Evolutionary conservation across 164 flowering plant genomes (phyloP).

Genomic region (Annona cherimola): DNA sequence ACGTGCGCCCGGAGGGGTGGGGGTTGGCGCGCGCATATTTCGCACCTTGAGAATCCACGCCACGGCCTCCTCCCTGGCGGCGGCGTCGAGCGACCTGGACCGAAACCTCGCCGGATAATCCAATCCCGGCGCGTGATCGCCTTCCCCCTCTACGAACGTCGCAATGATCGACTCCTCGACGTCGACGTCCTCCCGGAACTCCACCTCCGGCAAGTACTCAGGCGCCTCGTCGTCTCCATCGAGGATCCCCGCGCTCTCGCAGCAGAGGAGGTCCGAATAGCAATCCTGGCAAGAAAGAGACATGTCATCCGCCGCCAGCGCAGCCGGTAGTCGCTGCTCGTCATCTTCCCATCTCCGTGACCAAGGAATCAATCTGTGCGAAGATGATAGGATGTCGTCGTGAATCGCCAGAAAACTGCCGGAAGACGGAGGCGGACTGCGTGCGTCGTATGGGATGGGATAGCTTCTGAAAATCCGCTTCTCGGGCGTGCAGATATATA

Average conservation of each 20-base stretch:
- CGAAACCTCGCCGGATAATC: constrained; percentile 46
- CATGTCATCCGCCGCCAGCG: constrained; percentile 23
- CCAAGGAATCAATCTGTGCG: neutral
- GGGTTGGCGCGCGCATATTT: no score
- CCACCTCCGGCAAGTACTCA: constrained; percentile 42
- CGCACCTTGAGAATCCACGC: constrained; percentile 93
- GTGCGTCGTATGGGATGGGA: neutral
- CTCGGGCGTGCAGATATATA: no score
- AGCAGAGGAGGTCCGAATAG: constrained; percentile 63
- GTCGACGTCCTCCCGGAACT: constrained; percentile 26
- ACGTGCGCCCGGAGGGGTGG: neutral
- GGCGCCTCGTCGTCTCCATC: constrained; percentile 18
- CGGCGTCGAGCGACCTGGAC: constrained; percentile 53
- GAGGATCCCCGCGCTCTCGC: constrained; percentile 54
- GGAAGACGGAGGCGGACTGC: neutral
- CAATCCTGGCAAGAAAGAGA: constrained; percentile 41
- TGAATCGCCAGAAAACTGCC: neutral
- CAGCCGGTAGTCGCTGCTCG: neutral
- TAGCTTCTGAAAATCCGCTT: no score
- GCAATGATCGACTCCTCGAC: constrained; percentile 60
- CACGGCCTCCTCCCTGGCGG: constrained; percentile 63
- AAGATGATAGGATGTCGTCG: neutral
- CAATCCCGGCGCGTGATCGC: constrained; percentile 45
- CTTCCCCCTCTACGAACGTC: constrained; percentile 57
- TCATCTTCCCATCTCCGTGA: constrained; percentile 7